phyloP scores from a whole-genome alignment of 1,284 basidiomycete genomes.

The Anthracocystis setariae region DNA sequence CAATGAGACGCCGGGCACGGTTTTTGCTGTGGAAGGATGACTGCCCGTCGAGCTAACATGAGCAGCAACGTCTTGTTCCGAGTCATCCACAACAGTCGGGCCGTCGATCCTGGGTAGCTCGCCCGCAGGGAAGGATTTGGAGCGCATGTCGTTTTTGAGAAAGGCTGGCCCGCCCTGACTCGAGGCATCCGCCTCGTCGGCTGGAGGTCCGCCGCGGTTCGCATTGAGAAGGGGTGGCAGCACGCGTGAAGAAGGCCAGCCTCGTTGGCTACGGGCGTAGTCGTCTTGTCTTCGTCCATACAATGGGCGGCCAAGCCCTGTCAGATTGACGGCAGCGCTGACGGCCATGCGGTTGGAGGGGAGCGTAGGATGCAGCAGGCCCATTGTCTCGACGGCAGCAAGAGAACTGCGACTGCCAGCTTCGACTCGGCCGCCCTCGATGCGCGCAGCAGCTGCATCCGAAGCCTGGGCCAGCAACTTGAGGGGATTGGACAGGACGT shows the following conservation, averaged over 20 bases:
- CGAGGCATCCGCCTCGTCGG: conserved; percentile 2
- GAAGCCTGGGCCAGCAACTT: conserved; percentile 57
- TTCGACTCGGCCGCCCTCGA: conserved; percentile 41
- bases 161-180: conserved; percentile 26
- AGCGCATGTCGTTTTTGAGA: conserved; percentile 36
- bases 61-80: conserved; percentile 12
- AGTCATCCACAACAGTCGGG: conserved; percentile 20
- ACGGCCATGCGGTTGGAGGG: conserved; percentile 45
- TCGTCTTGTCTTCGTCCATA: conserved; percentile 36
- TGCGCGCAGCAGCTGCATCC: conserved; percentile 49
- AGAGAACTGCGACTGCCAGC: conserved; percentile 34
- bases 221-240: conserved; percentile 39
- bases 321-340: conserved; percentile 42
- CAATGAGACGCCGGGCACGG: conserved; percentile 16
- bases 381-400: conserved; percentile 55
- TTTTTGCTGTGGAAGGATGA: conserved; percentile 11
- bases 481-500: conserved; percentile 59
- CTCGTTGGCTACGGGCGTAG: conserved; percentile 15
- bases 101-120: conserved; percentile 36
- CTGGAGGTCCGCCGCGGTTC: conserved; percentile 1
- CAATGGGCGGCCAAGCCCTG: conserved; percentile 41
- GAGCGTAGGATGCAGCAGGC: conserved; percentile 37
- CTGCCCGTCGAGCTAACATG: conserved; percentile 13
- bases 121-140: conserved; percentile 43
- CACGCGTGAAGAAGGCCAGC: conserved; percentile 37